phyloP scores from a whole-genome alignment of 768 basidiomycete species.

The Tremella fuciformis region DNA sequence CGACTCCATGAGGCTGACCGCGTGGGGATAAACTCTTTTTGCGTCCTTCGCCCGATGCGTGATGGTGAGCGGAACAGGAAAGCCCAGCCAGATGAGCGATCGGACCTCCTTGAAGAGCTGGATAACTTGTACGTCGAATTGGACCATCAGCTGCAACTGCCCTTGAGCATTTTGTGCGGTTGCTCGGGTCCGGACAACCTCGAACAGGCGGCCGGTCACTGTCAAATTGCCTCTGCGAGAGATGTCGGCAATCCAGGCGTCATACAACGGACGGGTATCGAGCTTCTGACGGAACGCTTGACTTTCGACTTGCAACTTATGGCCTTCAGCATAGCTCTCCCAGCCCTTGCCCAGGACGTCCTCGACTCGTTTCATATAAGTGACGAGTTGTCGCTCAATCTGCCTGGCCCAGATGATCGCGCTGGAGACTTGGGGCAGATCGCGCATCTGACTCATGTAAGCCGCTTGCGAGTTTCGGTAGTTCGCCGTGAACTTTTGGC shows the following conservation, averaged over 20 bases:
- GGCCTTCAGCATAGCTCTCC: constrained; percentile 99
- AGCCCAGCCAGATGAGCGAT: constrained; percentile 91
- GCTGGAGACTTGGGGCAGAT: constrained; percentile 94
- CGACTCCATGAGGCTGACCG: constrained; percentile 88
- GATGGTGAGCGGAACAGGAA: constrained; percentile 89
- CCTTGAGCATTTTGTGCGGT: constrained; percentile 55
- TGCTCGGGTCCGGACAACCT: constrained; percentile 60
- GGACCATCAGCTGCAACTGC: constrained; percentile 70
- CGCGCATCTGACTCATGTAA: constrained; percentile 98
- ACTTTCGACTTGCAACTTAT: constrained; percentile 89
- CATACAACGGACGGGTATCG: constrained; percentile 87
- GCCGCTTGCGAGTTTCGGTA: constrained; percentile 94
- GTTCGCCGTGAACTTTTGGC: constrained; percentile 97
- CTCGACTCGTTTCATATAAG: constrained; percentile 98
- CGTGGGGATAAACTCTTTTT: constrained; percentile 95
- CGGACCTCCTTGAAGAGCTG: constrained; percentile 93
- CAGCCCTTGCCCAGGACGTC: constrained; percentile 96
- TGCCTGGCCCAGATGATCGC: constrained; percentile 99
- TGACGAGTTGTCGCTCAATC: constrained; percentile 89
- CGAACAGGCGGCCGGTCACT: constrained; percentile 85
- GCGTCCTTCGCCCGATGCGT: constrained; percentile 98
- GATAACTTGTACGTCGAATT: constrained; percentile 97
- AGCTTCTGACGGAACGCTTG: constrained; percentile 91
- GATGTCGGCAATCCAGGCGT: constrained; percentile 96
- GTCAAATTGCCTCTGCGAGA: constrained; percentile 61